A percentile compares a stretch with the other conserved stretches of the same genome.
These are phyloP conservation scores for Mucor racemosus DNA, from an alignment of 371 early-diverging fungal genomes.

Conservation along the genomic window DNA sequence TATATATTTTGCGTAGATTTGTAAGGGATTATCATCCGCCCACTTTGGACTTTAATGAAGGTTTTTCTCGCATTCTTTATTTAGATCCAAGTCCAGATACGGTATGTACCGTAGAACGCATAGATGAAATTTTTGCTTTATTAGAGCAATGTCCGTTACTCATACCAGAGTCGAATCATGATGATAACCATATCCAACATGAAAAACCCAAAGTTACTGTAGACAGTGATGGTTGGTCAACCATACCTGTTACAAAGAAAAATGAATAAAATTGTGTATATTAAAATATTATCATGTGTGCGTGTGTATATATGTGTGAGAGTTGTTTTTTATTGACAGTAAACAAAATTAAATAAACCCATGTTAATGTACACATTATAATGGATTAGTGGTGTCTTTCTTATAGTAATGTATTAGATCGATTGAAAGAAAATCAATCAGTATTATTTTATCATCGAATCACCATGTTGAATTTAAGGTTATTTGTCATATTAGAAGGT, in stretches of 20 bases:
- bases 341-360: no score
- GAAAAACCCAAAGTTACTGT: conserved; percentile 1
- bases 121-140: conserved; percentile 46
- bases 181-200: background rate
- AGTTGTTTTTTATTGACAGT: no score
- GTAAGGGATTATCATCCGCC: conserved; percentile 65
- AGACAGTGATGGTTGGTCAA: conserved; percentile 24
- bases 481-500: no score
- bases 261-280: background rate
- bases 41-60: conserved; percentile 53
- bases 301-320: no score
- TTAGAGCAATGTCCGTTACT: conserved; percentile 27
- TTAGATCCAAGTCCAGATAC: conserved; percentile 54
- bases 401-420: no score
- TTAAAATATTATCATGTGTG: no score
- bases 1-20: conserved; percentile 64
- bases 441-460: no score
- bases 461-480: no score
- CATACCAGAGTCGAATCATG: background rate
- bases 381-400: no score
- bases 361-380: no score
- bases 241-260: conserved; percentile 4
- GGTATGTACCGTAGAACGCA: conserved; percentile 53
- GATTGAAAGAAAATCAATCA: no score
- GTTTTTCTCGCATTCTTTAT: conserved; percentile 59